phyloP scores from a whole-genome alignment of 2,329 filamentous ascomycete species.

The Verticillium tricorpus region DNA sequence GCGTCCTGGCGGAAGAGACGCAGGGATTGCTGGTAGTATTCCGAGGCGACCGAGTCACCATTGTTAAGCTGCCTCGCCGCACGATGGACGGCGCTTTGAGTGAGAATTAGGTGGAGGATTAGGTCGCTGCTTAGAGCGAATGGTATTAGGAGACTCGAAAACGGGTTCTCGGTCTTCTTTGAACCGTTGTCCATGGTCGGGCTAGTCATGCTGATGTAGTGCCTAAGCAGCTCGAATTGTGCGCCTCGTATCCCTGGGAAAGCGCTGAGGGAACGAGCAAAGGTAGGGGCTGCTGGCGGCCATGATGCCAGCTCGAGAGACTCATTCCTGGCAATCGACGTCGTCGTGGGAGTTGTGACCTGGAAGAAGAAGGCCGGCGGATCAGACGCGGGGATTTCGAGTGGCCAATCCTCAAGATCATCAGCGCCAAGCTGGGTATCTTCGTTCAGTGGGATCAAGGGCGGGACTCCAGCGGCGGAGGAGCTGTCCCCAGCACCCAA shows the following conservation, averaged over 20 bases:
- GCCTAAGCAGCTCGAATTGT: conserved; percentile 39
- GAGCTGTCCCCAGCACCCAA: too few relatives aligned
- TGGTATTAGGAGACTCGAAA: conserved; percentile 39
- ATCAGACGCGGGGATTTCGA: too few relatives aligned
- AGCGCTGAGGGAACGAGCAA: background rate
- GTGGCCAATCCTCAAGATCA: too few relatives aligned
- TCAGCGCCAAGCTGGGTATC: too few relatives aligned
- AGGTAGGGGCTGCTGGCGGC: too few relatives aligned
- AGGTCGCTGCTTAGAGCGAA: conserved; percentile 40
- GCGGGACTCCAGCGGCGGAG: too few relatives aligned
- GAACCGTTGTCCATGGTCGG: conserved; percentile 44
- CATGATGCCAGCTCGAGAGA: too few relatives aligned
- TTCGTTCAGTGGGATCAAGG: too few relatives aligned
- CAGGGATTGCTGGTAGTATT: conserved; percentile 31
- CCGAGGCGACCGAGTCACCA: conserved; percentile 25
- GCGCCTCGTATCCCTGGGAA: conserved; percentile 16
- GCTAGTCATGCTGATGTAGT: conserved; percentile 38
- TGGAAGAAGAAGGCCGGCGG: too few relatives aligned
- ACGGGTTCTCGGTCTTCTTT: conserved; percentile 34
- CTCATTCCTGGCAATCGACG: too few relatives aligned
- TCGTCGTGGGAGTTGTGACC: too few relatives aligned
- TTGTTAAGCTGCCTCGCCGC: conserved; percentile 21
- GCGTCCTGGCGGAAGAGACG: conserved; percentile 24
- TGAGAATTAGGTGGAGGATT: conserved; percentile 39
- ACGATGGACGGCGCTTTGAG: conserved; percentile 36